Evolutionary conservation across 2,329 filamentous ascomycete genomes (phyloP).

Genomic region (Scytalidium sp.): DNA sequence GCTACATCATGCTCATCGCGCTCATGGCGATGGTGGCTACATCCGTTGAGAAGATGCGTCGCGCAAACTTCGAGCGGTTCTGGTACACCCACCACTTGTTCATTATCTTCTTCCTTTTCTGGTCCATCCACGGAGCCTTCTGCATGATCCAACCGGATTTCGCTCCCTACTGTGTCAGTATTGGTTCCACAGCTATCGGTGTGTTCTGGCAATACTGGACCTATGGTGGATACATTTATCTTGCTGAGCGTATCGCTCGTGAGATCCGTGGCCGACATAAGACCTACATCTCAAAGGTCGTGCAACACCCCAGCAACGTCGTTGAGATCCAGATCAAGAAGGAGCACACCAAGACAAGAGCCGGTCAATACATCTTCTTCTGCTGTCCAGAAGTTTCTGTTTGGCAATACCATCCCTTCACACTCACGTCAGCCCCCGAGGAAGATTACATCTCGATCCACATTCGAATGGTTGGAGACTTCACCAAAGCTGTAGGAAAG

Average conservation of each 20-base stretch:
- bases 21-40: conserved; percentile 78
- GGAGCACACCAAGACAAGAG: conserved; percentile 75
- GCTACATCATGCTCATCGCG: conserved; percentile 78
- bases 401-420: conserved; percentile 89
- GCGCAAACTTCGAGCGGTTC: conserved; percentile 84
- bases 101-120: conserved; percentile 85
- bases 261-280: conserved; percentile 78
- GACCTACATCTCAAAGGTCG: conserved; percentile 84
- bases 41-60: conserved; percentile 72
- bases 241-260: conserved; percentile 74
- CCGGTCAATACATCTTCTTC: conserved; percentile 86
- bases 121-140: conserved; percentile 85
- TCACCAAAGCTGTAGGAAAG: conserved; percentile 67
- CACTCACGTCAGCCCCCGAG: conserved; percentile 80
- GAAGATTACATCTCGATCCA: conserved; percentile 90
- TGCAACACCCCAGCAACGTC: conserved; percentile 85
- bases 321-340: conserved; percentile 93
- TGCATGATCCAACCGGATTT: conserved; percentile 88
- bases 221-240: conserved; percentile 77
- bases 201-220: conserved; percentile 92
- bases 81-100: conserved; percentile 92
- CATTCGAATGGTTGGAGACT: conserved; percentile 79
- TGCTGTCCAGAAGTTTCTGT: conserved; percentile 83
- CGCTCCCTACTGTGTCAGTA: conserved; percentile 71
- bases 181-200: conserved; percentile 63